These are phyloP conservation scores for Jaapia argillacea DNA, from an alignment of 768 basidiomycete species.

Conservation along the genomic window DNA sequence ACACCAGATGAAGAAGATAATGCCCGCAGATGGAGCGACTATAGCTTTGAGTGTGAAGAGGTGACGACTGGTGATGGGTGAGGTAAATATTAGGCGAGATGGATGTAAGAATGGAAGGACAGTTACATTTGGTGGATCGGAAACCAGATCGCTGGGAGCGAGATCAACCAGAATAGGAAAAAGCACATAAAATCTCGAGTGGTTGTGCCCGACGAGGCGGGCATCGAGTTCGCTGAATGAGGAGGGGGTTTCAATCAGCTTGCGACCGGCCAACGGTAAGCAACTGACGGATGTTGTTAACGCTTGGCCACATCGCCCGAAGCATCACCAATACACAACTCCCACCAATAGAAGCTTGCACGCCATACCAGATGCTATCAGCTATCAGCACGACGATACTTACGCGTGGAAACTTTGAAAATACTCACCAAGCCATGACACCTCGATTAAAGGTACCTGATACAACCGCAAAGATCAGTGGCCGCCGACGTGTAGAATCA, in stretches of 20 bases:
- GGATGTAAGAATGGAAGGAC: not conserved
- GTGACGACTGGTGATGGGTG: conserved; percentile 50
- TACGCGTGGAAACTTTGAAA: conserved; percentile 1
- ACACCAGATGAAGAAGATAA: conserved; percentile 70
- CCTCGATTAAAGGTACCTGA: conserved; percentile 69
- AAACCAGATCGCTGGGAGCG: conserved; percentile 73
- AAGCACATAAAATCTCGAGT: conserved; percentile 74
- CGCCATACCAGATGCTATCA: conserved; percentile 55
- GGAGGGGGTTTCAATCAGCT: too few species aligned
- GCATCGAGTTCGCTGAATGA: conserved; percentile 54
- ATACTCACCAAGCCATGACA: conserved; percentile 57
- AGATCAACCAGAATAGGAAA: conserved; percentile 81
- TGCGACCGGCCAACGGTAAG: too few species aligned
- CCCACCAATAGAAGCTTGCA: conserved; percentile 78
- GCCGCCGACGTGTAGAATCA: too few species aligned
- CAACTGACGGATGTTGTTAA: conserved; percentile 51
- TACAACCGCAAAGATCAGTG: too few species aligned
- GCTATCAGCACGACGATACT: not conserved
- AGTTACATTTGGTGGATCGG: conserved; percentile 69
- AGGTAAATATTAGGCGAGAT: not conserved
- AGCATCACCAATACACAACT: conserved; percentile 68
- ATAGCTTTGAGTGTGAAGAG: conserved; percentile 75
- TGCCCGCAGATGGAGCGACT: conserved; percentile 58
- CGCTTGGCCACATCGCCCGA: conserved; percentile 66
- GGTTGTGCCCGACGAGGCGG: conserved; percentile 63